Base-by-base conservation (phyloP, 495 filamentous ascomycete species). In the Annulohypoxylon maeteangense region DNA sequence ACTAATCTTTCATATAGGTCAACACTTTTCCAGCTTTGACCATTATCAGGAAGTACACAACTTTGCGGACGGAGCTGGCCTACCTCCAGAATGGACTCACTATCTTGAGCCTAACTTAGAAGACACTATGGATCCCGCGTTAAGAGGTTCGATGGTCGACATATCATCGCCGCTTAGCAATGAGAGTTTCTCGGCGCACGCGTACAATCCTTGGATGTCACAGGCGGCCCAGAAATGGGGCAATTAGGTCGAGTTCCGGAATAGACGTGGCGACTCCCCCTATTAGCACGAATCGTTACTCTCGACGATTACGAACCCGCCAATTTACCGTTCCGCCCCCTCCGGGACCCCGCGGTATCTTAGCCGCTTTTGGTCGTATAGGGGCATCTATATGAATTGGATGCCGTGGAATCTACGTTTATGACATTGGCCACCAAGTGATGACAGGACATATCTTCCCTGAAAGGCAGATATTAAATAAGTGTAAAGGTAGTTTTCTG, bases 201-300 rank as follows among this genome's bases (percentile, higher is more conserved):
- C 61, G 3, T 75, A 75, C 34, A 74, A 69, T 50, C 22, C 70
- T 29, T 78, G 75, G 75, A 74, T 78, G 73, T 70, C 75, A 40
- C 61, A 60, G 12, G 50, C 75, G 16, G 54, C 73, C 25, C 75
- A 78, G 50, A 72, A 75, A 65, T 78, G 75, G 75, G 31, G 73
- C 50, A 76, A 76, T 74, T 78, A 78, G 48, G 14, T 7, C 44
- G 11, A 23, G 32, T 64, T n/a, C 32, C 29, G 12, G 10, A 42
- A 53, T 38, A 51, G 45, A 23, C 22, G 20, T 10, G 42, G 38
- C 65, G 56, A 68, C 55, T 36, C 40, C 50, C 32, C 38, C 6
- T 47, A 40, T n/a, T 10, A 63, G 55, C 40, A 51, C 34, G 20
- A 27, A 65, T 65, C 65, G 60, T 65, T 27, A 65, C 23, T 62